phyloP scores from a whole-genome alignment of 345 rosid species.

The Dipteronia dyeriana region DNA sequence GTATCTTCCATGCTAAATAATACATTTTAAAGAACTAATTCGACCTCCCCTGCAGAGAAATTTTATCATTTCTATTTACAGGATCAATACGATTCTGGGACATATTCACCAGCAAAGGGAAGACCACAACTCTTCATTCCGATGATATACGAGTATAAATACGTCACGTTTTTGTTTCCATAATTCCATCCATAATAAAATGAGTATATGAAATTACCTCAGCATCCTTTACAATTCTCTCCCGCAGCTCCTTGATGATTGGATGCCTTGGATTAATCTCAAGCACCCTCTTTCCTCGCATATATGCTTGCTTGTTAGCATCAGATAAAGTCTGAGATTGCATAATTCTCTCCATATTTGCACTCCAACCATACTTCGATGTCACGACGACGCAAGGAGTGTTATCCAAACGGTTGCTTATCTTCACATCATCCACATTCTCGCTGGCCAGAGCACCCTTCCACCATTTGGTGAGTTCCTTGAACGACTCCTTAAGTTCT shows the following conservation, averaged over 20 bases:
- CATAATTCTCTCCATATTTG: conserved; percentile 99
- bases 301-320: conserved; percentile 87
- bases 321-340: conserved; percentile 93
- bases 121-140: not conserved
- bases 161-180: not conserved
- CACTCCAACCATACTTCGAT: conserved; percentile 95
- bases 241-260: conserved; percentile 89
- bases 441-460: conserved; percentile 69
- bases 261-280: conserved; percentile 98
- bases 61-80: no score
- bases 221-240: conserved; percentile 71
- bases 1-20: not conserved
- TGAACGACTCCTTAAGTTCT: conserved; percentile 90
- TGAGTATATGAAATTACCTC: conserved; percentile 53
- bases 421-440: conserved; percentile 89
- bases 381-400: conserved; percentile 97
- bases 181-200: not conserved
- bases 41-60: no score
- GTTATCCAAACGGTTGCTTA: conserved; percentile 86
- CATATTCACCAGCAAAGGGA: no score
- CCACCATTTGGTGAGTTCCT: conserved; percentile 98
- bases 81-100: no score
- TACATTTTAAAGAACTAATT: no score
- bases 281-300: conserved; percentile 93
- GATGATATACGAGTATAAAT: not conserved